These are phyloP conservation scores for Logfia minima DNA, from an alignment of 129 eudicot species.

Conservation along the genomic window DNA sequence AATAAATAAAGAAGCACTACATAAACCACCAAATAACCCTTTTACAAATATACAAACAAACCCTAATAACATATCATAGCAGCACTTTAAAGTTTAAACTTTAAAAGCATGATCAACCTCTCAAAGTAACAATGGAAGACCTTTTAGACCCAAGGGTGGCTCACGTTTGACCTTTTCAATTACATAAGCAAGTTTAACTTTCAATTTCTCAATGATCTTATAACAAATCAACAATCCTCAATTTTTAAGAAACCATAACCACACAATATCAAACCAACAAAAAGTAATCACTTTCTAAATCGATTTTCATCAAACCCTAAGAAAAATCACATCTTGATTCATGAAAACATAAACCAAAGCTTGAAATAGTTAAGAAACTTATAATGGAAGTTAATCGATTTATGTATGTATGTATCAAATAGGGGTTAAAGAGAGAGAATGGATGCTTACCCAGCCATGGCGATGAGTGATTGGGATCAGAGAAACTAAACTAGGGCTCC, in stretches of 20 bases:
- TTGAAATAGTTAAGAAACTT: constrained; percentile 13
- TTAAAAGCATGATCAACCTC: constrained; percentile 1
- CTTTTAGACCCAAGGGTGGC: constrained; percentile 12
- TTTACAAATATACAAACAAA: not conserved
- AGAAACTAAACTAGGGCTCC: constrained; percentile 21
- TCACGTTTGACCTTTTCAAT: constrained; percentile 12
- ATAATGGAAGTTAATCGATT: constrained; percentile 7
- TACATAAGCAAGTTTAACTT: not conserved
- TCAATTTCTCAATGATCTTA: constrained; percentile 6
- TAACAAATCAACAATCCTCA: not conserved
- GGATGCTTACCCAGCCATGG: constrained; percentile 39
- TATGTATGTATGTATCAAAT: not conserved
- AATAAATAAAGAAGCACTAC: not conserved
- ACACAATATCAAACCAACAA: constrained; percentile 3
- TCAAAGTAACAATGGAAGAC: constrained; percentile 14
- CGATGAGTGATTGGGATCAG: constrained; percentile 13
- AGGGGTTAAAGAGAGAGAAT: not conserved
- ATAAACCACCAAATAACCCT: not conserved
- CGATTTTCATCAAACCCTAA: constrained; percentile 17
- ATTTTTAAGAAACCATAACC: constrained; percentile 13
- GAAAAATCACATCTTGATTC: constrained; percentile 16
- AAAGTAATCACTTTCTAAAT: not conserved
- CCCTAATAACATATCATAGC: constrained; percentile 8
- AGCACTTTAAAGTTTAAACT: constrained; percentile 1
- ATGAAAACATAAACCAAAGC: not conserved